Conservation (phyloP, 768 basidiomycete species). For the Lactarius pseudohatsudake region DNA sequence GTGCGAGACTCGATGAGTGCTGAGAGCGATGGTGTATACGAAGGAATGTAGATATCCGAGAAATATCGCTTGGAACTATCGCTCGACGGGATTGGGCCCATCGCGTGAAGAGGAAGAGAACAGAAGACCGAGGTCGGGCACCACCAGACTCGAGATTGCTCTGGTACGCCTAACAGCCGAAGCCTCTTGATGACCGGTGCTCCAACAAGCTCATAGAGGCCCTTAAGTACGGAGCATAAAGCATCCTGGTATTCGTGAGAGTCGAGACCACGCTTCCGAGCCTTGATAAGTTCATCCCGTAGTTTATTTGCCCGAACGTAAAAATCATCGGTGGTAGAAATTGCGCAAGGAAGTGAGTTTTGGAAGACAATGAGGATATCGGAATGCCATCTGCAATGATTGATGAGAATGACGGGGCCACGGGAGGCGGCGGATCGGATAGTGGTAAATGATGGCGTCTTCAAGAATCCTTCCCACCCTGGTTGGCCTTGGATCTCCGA, state of each 20-base stretch:
- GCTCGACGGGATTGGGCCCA: too few species aligned
- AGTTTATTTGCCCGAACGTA: background rate
- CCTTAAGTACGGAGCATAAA: background rate
- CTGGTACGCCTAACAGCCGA: too few species aligned
- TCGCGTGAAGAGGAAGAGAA: too few species aligned
- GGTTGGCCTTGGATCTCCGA: slow-evolving; percentile 3
- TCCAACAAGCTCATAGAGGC: slow-evolving; percentile 2
- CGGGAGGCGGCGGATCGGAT: slow-evolving; percentile 12
- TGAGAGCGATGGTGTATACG: too few species aligned
- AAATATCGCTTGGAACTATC: too few species aligned
- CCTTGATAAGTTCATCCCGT: too few species aligned
- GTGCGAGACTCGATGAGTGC: too few species aligned
- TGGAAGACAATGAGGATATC: too few species aligned
- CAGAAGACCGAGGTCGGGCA: too few species aligned
- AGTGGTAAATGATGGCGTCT: background rate
- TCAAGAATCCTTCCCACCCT: slow-evolving; percentile 1
- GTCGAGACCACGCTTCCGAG: too few species aligned
- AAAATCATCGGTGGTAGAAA: background rate
- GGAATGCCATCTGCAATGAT: slow-evolving; percentile 14
- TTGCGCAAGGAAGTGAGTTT: background rate
- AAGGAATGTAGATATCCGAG: too few species aligned
- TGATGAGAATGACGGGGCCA: slow-evolving; percentile 4
- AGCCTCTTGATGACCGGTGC: background rate
- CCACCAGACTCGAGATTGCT: too few species aligned
- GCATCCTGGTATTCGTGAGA: background rate